Percentiles rank a stretch among this genome's conserved stretches.
These are phyloP conservation scores for Russula vinacea DNA, from an alignment of 768 basidiomycete species.

Conservation along the genomic window DNA sequence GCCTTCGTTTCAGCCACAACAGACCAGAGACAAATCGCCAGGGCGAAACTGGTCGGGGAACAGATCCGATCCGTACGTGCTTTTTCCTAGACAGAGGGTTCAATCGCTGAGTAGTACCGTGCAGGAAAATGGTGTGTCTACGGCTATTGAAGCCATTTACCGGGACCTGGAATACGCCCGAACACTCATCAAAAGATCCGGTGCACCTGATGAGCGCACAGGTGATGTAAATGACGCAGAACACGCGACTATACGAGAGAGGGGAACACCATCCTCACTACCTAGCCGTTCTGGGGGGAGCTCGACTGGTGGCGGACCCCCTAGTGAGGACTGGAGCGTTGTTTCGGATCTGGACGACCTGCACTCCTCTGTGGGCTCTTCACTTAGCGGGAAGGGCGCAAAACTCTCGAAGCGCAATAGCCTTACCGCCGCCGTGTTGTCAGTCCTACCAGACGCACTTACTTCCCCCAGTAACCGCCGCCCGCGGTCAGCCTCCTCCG, in stretches of 20 bases:
- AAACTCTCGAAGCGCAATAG: conserved; percentile 46
- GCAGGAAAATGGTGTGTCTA: conserved; percentile 92
- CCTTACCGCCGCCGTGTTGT: conserved; percentile 29
- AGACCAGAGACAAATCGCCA: conserved; percentile 82
- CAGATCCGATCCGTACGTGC: conserved; percentile 72
- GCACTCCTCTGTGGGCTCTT: conserved; percentile 53
- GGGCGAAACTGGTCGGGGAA: conserved; percentile 82
- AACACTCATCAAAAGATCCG: conserved; percentile 68
- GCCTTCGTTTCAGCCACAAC: conserved; percentile 81
- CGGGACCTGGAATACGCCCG: conserved; percentile 94
- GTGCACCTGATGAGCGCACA: conserved; percentile 28
- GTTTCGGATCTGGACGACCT: conserved; percentile 73
- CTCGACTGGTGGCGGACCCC: conserved; percentile 48
- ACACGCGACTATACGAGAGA: conserved; percentile 38
- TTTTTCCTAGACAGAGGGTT: background rate
- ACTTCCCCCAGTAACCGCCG: conserved; percentile 26
- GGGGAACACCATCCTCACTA: conserved; percentile 23
- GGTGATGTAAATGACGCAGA: conserved; percentile 37
- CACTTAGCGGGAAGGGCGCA: conserved; percentile 14
- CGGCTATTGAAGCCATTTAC: conserved; percentile 93
- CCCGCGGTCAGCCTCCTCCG: conserved; percentile 22
- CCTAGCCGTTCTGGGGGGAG: conserved; percentile 31
- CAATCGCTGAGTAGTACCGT: background rate
- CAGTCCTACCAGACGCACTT: conserved; percentile 30
- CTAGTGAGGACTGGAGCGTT: conserved; percentile 86